Percentiles rank a stretch among this genome's conserved stretches.
Evolutionary conservation across 2,329 filamentous ascomycete species (phyloP).

Genomic region (Huntiella savannae): DNA sequence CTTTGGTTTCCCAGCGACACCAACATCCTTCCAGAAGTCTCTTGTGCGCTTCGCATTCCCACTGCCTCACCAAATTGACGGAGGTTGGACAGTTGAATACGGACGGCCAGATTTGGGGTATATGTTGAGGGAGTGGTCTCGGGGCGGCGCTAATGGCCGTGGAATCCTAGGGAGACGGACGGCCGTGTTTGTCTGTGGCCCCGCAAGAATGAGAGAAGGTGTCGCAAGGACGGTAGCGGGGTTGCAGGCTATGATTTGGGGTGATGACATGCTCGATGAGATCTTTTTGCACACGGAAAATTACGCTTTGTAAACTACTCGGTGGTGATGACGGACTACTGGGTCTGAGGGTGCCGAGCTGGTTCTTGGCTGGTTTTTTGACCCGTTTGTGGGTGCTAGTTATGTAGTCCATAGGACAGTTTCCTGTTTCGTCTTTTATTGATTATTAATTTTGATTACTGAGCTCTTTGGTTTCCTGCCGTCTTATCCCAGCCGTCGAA

Average conservation of each 20-base stretch:
- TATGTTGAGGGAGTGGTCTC: conserved; percentile 68
- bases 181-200: conserved; percentile 85
- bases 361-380: neutral
- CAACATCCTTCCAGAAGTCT: conserved; percentile 74
- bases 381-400: too few species aligned
- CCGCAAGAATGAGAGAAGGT: conserved; percentile 67
- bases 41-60: conserved; percentile 83
- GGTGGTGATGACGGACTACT: neutral
- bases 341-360: neutral
- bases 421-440: neutral
- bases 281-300: conserved; percentile 92
- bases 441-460: neutral
- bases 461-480: neutral
- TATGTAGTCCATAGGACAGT: neutral
- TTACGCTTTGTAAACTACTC: conserved; percentile 48
- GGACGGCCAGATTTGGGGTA: conserved; percentile 74
- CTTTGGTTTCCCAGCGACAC: conserved; percentile 67
- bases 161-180: conserved; percentile 61
- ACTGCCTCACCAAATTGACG: conserved; percentile 44
- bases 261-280: conserved; percentile 60
- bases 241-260: conserved; percentile 70
- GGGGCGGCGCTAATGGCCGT: conserved; percentile 43
- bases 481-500: neutral
- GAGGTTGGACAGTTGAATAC: conserved; percentile 85
- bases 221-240: conserved; percentile 71